These are phyloP conservation scores for Xylaria sp. DNA, from an alignment of 495 filamentous ascomycete species.

Conservation along the genomic window DNA sequence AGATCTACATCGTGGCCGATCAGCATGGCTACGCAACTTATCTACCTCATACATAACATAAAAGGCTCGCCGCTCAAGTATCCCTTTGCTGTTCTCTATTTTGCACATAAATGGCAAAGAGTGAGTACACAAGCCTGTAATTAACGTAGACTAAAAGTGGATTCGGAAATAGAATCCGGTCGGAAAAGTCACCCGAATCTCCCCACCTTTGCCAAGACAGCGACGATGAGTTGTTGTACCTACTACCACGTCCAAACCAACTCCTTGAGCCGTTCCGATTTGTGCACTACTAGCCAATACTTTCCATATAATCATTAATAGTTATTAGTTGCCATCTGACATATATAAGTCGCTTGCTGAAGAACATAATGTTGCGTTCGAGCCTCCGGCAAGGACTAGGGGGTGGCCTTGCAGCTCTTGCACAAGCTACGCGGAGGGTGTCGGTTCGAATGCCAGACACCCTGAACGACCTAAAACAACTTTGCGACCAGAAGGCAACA, in stretches of 20 bases:
- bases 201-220: too few relatives aligned
- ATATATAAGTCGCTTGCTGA: not conserved
- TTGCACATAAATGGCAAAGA: not conserved
- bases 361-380: not conserved
- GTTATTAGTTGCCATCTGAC: not conserved
- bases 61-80: not conserved
- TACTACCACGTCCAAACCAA: too few relatives aligned
- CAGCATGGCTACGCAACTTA: too few relatives aligned
- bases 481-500: constrained; percentile 50
- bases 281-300: not conserved
- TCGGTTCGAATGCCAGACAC: constrained; percentile 18
- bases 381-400: not conserved
- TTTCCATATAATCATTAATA: not conserved
- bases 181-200: too few relatives aligned
- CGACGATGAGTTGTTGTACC: too few relatives aligned
- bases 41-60: too few relatives aligned
- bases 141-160: not conserved
- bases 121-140: not conserved
- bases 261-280: too few relatives aligned
- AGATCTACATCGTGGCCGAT: too few relatives aligned
- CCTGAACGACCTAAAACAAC: constrained; percentile 50
- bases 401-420: not conserved
- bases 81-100: not conserved
- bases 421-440: not conserved
- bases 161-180: not conserved